These are phyloP conservation scores for Cordyceps sp. DNA, from an alignment of 2,329 filamentous ascomycete genomes.

Conservation along the genomic window DNA sequence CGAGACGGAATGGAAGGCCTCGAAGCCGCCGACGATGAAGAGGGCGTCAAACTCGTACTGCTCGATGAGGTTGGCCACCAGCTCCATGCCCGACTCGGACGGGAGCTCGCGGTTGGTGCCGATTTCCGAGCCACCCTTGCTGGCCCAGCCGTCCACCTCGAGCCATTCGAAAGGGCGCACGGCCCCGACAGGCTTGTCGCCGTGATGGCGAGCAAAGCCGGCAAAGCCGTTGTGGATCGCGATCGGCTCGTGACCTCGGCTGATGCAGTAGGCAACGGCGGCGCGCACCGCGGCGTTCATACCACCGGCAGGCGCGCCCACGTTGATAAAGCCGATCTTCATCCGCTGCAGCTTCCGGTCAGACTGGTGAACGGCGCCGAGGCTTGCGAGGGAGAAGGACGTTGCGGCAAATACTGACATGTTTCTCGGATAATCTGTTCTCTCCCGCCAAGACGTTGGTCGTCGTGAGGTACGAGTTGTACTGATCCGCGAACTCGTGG, in stretches of 20 bases:
- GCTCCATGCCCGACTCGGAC: slow-evolving; percentile 66
- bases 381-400: too few species aligned
- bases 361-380: too few species aligned
- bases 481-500: slow-evolving; percentile 86
- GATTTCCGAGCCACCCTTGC: slow-evolving; percentile 92
- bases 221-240: slow-evolving; percentile 96
- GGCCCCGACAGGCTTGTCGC: slow-evolving; percentile 62
- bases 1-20: slow-evolving; percentile 84
- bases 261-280: slow-evolving; percentile 82
- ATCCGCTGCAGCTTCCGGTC: too few species aligned
- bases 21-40: slow-evolving; percentile 87
- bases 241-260: slow-evolving; percentile 79
- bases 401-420: slow-evolving; percentile 34
- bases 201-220: slow-evolving; percentile 80
- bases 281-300: slow-evolving; percentile 96
- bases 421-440: slow-evolving; percentile 49
- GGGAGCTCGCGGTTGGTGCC: slow-evolving; percentile 93
- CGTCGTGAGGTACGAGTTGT: slow-evolving; percentile 78
- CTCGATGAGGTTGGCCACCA: slow-evolving; percentile 68
- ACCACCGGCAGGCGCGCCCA: slow-evolving; percentile 88
- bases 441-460: slow-evolving; percentile 62
- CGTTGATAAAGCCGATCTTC: slow-evolving; percentile 90
- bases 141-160: slow-evolving; percentile 89
- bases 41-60: slow-evolving; percentile 80
- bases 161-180: slow-evolving; percentile 83